Conservation (phyloP, 768 basidiomycete genomes). For the Macrocybe gigantea region DNA sequence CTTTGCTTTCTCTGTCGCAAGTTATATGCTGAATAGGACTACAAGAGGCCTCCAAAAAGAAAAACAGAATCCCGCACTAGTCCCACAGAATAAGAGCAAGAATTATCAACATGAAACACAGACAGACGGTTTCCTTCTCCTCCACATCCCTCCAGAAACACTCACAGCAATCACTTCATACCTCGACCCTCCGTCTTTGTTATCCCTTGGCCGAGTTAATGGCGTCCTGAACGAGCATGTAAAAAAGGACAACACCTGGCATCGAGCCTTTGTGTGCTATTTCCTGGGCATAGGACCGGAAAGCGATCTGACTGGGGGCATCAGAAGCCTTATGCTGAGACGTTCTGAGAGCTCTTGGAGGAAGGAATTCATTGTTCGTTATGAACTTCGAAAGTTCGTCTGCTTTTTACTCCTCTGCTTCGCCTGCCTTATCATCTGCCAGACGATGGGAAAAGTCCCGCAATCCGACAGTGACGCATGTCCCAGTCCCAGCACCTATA, state of each 20-base stretch:
- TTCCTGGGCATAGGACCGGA: slow-evolving; percentile 66
- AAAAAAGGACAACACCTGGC: slow-evolving; percentile 77
- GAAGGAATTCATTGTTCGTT: slow-evolving; percentile 58
- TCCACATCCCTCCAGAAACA: slow-evolving; percentile 60
- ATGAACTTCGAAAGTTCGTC: slow-evolving; percentile 47
- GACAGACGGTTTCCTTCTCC: slow-evolving; percentile 27
- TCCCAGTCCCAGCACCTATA: slow-evolving; percentile 55
- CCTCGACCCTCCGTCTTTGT: slow-evolving; percentile 58
- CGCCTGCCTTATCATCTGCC: slow-evolving; percentile 1
- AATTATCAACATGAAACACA: slow-evolving; percentile 43
- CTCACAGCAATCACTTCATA: slow-evolving; percentile 74
- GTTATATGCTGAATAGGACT: too few relatives aligned
- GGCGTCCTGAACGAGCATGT: slow-evolving; percentile 54
- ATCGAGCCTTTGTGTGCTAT: slow-evolving; percentile 63
- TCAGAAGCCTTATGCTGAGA: slow-evolving; percentile 46
- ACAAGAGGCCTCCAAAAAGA: too few relatives aligned
- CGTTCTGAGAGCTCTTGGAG: slow-evolving; percentile 60
- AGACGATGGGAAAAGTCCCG: slow-evolving; percentile 72
- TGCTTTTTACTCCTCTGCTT: not conserved
- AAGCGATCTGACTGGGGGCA: slow-evolving; percentile 39
- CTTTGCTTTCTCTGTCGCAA: too few relatives aligned
- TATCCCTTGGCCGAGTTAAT: slow-evolving; percentile 50
- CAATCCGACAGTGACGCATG: slow-evolving; percentile 53
- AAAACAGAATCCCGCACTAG: too few relatives aligned
- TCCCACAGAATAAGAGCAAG: too few relatives aligned